Evolutionary conservation across 176 grass and related monocot species (phyloP).

Genomic region (Hordeum marinum): DNA sequence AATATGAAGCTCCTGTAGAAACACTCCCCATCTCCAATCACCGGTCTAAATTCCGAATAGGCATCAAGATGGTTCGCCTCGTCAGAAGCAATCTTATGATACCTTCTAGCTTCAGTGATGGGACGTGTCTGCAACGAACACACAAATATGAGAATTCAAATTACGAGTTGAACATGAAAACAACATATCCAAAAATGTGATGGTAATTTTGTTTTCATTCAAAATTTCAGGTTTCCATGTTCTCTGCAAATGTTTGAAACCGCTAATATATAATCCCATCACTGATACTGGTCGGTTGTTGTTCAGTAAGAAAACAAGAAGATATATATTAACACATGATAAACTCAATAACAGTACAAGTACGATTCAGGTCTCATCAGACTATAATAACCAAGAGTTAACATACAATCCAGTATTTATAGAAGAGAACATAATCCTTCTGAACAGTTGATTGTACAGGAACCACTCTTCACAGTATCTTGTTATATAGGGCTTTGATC

Average conservation of each 20-base stretch:
- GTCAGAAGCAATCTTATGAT: background rate
- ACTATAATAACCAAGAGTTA: background rate
- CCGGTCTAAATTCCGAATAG: constrained; percentile 21
- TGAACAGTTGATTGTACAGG: background rate
- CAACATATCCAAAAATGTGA: background rate
- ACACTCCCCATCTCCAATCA: constrained; percentile 37
- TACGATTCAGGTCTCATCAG: background rate
- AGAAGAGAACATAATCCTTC: background rate
- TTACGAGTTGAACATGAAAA: background rate
- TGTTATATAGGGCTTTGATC: constrained; percentile 7
- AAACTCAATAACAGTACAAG: background rate
- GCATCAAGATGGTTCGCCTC: background rate
- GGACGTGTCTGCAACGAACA: constrained; percentile 17
- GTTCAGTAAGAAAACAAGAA: background rate
- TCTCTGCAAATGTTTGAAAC: constrained; percentile 11
- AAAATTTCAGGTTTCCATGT: background rate
- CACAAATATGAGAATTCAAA: constrained; percentile 2
- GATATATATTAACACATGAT: background rate
- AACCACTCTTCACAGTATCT: background rate
- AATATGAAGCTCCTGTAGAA: constrained; percentile 55
- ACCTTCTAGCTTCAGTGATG: background rate
- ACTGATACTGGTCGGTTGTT: background rate
- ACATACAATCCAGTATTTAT: background rate
- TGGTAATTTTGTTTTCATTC: background rate
- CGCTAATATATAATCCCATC: constrained; percentile 9